Evolutionary conservation across 768 basidiomycete genomes (phyloP), one percentile per base, ranked within the genome.

Genomic region (Rhodotorula kratochvilovae): DNA sequence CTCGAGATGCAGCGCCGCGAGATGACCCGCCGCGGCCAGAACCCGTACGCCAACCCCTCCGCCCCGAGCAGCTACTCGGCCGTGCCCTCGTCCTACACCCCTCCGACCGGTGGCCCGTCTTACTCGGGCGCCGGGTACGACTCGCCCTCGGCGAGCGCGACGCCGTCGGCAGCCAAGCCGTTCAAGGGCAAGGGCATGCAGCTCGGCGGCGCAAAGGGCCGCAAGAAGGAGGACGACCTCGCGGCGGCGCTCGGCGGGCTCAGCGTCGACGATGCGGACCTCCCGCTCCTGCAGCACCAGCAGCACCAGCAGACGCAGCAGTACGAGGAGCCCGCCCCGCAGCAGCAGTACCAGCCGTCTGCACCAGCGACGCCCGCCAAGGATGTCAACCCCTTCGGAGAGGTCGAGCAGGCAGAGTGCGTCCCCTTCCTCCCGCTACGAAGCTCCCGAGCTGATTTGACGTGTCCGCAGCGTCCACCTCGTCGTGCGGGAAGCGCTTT

Each of bases 131-230:
- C 71, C n/a, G 13, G 53, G 0, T 70, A 67, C 61, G 66, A 70
- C 48, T 46, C 61, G 6, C 58, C 67, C 4, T 36, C 70, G n/a
- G 48, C 63, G 29, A 21, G 36, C 8, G 57, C 54, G 5, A 51
- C 57, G 3, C 58, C 67, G 0, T 5, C 58, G 8, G 12, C 66
- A 0, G 62, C 70, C 63, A 78, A 76, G 64, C 77, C 90, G 11
- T 98, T 98, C 87, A 96, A 95, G 83, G 87, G 89, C 54, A 85
- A 87, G 17, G 95, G 95, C 35, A 97, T 99, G 95, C 97, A 98
- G 77, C 85, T 99, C 23, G 94, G 95, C 45, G 86, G 65, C 5
- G 68, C 86, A 77, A 97, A 95, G 82, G 94, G 91, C 82, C 88
- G 88, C 39, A 90, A 89, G 77, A 90, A 95, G 78, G 67, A 77